Conservation (phyloP, 345 rosid genomes). For the Jatropha curcas region DNA sequence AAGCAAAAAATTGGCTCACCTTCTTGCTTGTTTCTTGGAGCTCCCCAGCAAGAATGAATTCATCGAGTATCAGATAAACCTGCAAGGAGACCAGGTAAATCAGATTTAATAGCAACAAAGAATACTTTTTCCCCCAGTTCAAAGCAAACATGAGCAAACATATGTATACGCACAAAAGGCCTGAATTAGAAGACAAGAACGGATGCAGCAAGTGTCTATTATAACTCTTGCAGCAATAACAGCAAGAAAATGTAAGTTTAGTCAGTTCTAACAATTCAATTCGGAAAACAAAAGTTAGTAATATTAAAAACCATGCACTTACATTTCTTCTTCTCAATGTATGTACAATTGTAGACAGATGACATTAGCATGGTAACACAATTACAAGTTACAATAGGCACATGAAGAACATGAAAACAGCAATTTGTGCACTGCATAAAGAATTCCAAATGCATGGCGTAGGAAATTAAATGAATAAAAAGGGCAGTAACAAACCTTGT, state of each 20-base stretch:
- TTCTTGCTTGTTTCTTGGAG: constrained; percentile 99
- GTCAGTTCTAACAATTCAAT: too few relatives aligned
- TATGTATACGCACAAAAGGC: neutral
- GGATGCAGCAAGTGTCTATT: neutral
- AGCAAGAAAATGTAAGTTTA: neutral
- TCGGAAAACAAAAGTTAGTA: too few relatives aligned
- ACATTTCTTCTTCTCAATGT: neutral
- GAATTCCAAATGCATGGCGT: neutral
- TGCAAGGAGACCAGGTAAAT: constrained; percentile 11
- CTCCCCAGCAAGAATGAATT: constrained; percentile 99
- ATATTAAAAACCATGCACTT: neutral
- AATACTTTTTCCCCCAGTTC: neutral
- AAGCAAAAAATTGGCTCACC: constrained; percentile 43
- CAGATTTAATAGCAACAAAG: neutral
- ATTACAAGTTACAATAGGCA: neutral
- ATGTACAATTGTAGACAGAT: neutral
- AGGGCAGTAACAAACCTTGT: constrained; percentile 58
- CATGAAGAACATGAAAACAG: neutral
- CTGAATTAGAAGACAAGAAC: neutral
- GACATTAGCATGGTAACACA: neutral
- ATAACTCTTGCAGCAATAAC: neutral
- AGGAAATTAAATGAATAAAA: neutral
- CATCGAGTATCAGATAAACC: constrained; percentile 97
- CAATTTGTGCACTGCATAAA: neutral
- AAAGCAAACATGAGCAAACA: neutral